phyloP scores from a whole-genome alignment of 495 filamentous ascomycete species.

The Lineolata rhizophorae region DNA sequence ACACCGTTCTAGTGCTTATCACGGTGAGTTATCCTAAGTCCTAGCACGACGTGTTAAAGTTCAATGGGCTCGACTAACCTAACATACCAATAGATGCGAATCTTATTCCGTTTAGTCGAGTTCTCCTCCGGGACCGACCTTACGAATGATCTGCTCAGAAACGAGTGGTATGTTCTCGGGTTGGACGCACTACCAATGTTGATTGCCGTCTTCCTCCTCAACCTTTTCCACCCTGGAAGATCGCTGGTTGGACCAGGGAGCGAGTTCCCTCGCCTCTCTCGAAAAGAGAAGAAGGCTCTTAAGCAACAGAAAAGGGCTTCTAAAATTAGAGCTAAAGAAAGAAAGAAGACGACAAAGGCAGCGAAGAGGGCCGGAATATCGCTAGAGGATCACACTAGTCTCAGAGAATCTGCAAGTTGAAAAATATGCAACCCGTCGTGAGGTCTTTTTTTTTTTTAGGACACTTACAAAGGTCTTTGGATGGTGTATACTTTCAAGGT shows the following conservation, averaged over 20 bases:
- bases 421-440: too few species aligned
- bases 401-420: too few species aligned
- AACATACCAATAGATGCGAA: slow-evolving; percentile 31
- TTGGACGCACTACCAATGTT: slow-evolving; percentile 39
- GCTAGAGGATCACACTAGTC: too few species aligned
- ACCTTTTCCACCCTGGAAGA: slow-evolving; percentile 29
- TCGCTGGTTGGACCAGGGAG: slow-evolving; percentile 25
- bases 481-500: too few species aligned
- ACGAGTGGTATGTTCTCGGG: slow-evolving; percentile 32
- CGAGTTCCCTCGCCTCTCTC: slow-evolving; percentile 16
- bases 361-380: background rate
- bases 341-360: slow-evolving; percentile 3
- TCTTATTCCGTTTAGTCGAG: slow-evolving; percentile 35
- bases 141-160: slow-evolving; percentile 22
- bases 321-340: slow-evolving; percentile 4
- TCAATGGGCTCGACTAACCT: too few species aligned
- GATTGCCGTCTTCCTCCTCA: slow-evolving; percentile 23
- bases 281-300: slow-evolving; percentile 16
- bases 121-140: slow-evolving; percentile 21
- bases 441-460: too few species aligned
- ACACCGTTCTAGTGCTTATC: slow-evolving; percentile 27
- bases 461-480: too few species aligned
- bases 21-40: slow-evolving; percentile 24
- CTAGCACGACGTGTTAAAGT: too few species aligned
- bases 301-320: slow-evolving; percentile 15